Evolutionary conservation across 1,284 basidiomycete genomes (phyloP), one percentile per base, ranked within the genome.

Genomic region (Fomitopsis pinicola): DNA sequence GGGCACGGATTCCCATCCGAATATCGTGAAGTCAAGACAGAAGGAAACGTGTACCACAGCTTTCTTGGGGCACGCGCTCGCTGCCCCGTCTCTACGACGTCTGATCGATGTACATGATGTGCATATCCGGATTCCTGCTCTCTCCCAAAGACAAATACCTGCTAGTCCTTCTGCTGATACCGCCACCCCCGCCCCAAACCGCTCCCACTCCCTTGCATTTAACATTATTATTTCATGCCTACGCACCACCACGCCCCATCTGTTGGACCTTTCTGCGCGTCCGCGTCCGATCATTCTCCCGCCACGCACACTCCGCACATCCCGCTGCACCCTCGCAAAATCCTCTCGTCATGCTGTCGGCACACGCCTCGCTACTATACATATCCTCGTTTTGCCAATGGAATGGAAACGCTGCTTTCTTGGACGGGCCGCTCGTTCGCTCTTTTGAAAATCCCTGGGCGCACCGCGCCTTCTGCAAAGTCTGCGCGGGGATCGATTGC

Each of bases 1-100:
- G 84, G 59, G 84, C 82, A 35, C 80, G 84, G 35, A 75, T 89
- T 55, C 86, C 86, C 8, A 73, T 90, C 58, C 80, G 78, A 54
- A 76, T 90, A 63, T 72, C 78, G 48, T 50, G 48, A 50, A 33
- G 14, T 15, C 7, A 50, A 15, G 6, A 7, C 42, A 19, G n/a
- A 7, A 45, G 45, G 5, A 46, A 19, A 14, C 10, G 22, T 46
- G 26, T 46, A 46, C 45, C 8, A 46, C n/a, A 46, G 8, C 45
- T 26, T 26, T 26, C 22, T n/a, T 26, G 7, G 19, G 38, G 14
- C 38, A 3, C 38, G 12, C 38, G 4, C 38, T 15, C 9, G 38
- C 38, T 8, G 30, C 8, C 30, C 8, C 30, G 30, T 8, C 30
- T 33, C 30, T 33, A 33, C 38, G 9, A 40, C 14, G 38, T 40